Conservation (phyloP, 495 filamentous ascomycete species). For the Friedmanniomyces endolithicus region DNA sequence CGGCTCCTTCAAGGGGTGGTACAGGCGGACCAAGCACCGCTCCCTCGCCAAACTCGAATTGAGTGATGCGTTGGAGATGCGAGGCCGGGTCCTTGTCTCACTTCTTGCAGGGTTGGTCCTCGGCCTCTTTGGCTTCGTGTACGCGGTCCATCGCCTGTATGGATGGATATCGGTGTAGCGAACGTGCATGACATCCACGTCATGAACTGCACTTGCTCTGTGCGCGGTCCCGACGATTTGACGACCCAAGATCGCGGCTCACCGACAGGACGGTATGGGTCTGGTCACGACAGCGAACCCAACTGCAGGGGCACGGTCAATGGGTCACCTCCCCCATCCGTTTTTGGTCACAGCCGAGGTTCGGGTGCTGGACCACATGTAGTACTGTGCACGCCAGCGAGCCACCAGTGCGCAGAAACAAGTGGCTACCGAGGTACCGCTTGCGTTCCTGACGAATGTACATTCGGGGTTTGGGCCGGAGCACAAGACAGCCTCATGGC, state of each 20-base stretch:
- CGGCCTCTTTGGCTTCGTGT: conserved; percentile 12
- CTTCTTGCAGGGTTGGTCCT: conserved; percentile 16
- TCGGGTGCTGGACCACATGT: no score
- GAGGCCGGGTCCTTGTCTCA: conserved; percentile 19
- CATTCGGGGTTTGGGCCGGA: no score
- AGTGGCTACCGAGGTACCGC: no score
- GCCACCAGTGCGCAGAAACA: no score
- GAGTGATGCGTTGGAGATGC: conserved; percentile 28
- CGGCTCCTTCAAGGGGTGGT: conserved; percentile 25
- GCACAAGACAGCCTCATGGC: no score
- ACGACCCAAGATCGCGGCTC: neutral
- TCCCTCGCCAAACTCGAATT: conserved; percentile 27
- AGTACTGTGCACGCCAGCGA: no score
- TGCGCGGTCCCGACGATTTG: neutral
- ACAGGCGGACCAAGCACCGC: conserved; percentile 27
- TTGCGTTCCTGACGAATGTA: no score
- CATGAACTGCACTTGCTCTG: neutral
- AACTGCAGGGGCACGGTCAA: neutral
- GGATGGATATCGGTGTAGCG: conserved; percentile 6
- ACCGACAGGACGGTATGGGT: neutral
- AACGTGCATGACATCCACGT: neutral
- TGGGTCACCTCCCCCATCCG: no score
- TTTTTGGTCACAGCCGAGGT: no score
- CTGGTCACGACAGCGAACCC: neutral
- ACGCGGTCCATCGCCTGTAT: conserved; percentile 11